Base-by-base conservation (phyloP, 257 asterid genomes). In the Solanum chiquidenum region DNA sequence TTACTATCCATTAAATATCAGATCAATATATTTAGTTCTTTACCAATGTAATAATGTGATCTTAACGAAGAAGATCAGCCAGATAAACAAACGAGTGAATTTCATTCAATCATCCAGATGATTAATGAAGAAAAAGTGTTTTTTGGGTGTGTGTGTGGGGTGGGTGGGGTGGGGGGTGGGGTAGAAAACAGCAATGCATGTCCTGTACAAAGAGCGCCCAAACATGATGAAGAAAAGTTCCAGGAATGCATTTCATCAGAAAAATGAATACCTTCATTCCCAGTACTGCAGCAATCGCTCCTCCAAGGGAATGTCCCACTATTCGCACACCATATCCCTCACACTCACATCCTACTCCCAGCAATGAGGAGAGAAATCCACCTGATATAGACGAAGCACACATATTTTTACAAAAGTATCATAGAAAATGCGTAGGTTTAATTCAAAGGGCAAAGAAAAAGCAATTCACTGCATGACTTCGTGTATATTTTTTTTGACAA, bases 291-390 rank as follows among this genome's bases (percentile, higher is more conserved):
- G 91, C 91, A 82, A 90, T 90, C 27, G 90, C 87, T 64, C 90
- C 91, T 86, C 90, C 91, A 40, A 90, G 91, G 80, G 91, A 90
- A 83, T 90, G 91, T 75, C 91, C 91, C n/a, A 90, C 91, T 71
- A 90, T 86, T 58, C 86, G 88, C 44, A 90, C 46, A 49, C 87
- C 87, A 86, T 90, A 90, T 58, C 90, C 90, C 16, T 87, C 89
- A 83, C 91, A 88, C 74, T 90, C 91, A 31, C 90, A 84, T 71
- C 91, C 86, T 35, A 64, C 66, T 69, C 88, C 88, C 64, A 90
- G 79, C 85, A 90, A 75, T 18, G 90, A 85, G 29, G 91, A 86
- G 62, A 88, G 90, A 74, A 80, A 90, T 31, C 91, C 91, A 90
- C 90, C 90, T 85, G 68, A 62, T 31, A 52, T 62, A 18, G 42